Evolutionary conservation across 192 early-diverging fungal genomes (phyloP).

Genomic region (Lobosporangium transversale): DNA sequence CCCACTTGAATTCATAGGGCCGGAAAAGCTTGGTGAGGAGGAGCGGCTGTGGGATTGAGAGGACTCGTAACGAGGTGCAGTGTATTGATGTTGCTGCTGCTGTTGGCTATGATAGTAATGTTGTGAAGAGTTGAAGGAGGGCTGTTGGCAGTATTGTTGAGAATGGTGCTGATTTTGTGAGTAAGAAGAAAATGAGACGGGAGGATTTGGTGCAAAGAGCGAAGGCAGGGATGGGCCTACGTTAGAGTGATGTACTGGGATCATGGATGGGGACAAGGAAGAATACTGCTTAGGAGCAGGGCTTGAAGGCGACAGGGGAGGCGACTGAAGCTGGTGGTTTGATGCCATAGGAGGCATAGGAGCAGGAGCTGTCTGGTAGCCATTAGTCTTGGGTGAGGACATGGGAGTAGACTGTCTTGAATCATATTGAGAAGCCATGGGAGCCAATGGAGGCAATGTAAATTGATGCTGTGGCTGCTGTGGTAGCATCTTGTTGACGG

Average conservation of each 20-base stretch:
- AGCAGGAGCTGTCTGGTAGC: constrained; percentile 7
- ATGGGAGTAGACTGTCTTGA: constrained; percentile 5
- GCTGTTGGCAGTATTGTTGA: not conserved
- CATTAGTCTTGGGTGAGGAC: constrained; percentile 24
- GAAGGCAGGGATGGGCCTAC: constrained; percentile 24
- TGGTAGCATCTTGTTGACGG: not conserved
- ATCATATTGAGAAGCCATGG: constrained; percentile 13
- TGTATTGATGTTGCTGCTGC: constrained; percentile 12
- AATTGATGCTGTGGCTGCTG: constrained; percentile 5
- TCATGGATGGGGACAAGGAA: constrained; percentile 37
- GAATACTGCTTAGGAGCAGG: constrained; percentile 34
- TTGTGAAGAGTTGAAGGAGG: too few species aligned
- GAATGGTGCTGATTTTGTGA: not conserved
- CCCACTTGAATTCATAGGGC: constrained; percentile 3
- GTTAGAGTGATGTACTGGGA: constrained; percentile 21
- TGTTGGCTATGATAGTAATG: constrained; percentile 9
- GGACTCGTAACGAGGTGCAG: constrained; percentile 19
- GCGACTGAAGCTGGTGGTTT: constrained; percentile 47
- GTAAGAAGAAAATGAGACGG: constrained; percentile 3
- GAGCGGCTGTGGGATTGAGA: constrained; percentile 2
- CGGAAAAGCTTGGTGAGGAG: not conserved
- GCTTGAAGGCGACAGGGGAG: constrained; percentile 46
- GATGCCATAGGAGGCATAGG: not conserved
- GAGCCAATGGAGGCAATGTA: constrained; percentile 19
- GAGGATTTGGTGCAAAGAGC: constrained; percentile 39